Conservation (phyloP, 176 grass and related monocot genomes). For the Bromus sterilis region DNA sequence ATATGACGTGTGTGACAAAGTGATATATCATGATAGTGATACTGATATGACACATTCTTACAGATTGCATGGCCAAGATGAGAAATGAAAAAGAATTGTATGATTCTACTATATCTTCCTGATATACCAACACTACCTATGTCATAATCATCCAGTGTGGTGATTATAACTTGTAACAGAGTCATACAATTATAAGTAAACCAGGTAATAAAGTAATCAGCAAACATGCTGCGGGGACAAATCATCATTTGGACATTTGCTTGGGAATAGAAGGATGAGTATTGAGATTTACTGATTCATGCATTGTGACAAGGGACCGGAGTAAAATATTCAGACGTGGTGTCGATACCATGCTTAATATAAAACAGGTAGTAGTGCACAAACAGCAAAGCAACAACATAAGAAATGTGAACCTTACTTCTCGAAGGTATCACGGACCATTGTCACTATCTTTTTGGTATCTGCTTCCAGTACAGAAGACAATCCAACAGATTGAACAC, state of each 20-base stretch:
- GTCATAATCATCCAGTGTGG: not conserved
- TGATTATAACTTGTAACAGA: not conserved
- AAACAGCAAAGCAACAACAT: not conserved
- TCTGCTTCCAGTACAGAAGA: conserved; percentile 76
- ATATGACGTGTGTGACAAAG: not conserved
- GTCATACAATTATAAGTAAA: not conserved
- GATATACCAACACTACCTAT: no score
- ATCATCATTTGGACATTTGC: not conserved
- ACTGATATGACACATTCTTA: not conserved
- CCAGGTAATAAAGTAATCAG: not conserved
- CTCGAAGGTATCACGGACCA: conserved; percentile 64
- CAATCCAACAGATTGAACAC: conserved; percentile 35
- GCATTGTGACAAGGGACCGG: not conserved
- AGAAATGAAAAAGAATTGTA: not conserved
- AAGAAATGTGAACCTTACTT: conserved; percentile 54
- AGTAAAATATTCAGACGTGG: not conserved
- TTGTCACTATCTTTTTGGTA: conserved; percentile 54
- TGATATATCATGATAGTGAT: not conserved
- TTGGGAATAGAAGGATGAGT: not conserved
- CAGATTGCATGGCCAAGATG: not conserved
- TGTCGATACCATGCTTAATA: not conserved
- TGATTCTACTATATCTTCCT: not conserved
- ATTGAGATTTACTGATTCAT: not conserved
- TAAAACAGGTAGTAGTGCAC: not conserved
- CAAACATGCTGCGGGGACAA: not conserved